Conservation (phyloP, 139 green algal species). For the Desmodesmus armatus region DNA sequence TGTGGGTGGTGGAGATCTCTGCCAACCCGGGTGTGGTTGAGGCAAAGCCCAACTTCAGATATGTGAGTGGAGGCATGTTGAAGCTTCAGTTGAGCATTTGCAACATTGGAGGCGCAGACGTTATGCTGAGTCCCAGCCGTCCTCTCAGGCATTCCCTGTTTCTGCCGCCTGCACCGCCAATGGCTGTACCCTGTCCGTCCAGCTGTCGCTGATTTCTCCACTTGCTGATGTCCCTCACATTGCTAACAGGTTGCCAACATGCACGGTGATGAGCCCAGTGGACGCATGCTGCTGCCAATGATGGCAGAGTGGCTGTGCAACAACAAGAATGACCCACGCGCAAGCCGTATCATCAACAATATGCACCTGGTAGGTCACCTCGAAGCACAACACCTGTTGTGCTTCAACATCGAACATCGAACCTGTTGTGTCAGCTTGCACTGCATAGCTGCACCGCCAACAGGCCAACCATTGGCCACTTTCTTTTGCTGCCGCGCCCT, state of each 20-base stretch:
- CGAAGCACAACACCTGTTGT: no score
- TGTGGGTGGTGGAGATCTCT: conserved; percentile 29
- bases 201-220: not conserved
- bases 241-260: conserved; percentile 86
- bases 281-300: conserved; percentile 77
- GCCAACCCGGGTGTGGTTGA: conserved; percentile 26
- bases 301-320: conserved; percentile 87
- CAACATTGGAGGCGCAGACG: not conserved
- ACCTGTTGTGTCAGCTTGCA: no score
- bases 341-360: conserved; percentile 62
- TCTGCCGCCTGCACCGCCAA: not conserved
- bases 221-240: no score
- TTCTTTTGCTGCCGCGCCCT: no score
- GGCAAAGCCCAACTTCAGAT: conserved; percentile 40
- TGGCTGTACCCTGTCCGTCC: not conserved
- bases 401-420: conserved; percentile 85
- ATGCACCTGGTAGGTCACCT: no score
- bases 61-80: no score
- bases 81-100: not conserved
- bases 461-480: no score
- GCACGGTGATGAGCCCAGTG: conserved; percentile 90
- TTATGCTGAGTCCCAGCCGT: not conserved
- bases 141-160: not conserved
- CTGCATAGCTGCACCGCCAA: no score
- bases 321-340: conserved; percentile 46